These are phyloP conservation scores for Medicago arabica DNA, from an alignment of 306 rosid genomes.

Conservation along the genomic window DNA sequence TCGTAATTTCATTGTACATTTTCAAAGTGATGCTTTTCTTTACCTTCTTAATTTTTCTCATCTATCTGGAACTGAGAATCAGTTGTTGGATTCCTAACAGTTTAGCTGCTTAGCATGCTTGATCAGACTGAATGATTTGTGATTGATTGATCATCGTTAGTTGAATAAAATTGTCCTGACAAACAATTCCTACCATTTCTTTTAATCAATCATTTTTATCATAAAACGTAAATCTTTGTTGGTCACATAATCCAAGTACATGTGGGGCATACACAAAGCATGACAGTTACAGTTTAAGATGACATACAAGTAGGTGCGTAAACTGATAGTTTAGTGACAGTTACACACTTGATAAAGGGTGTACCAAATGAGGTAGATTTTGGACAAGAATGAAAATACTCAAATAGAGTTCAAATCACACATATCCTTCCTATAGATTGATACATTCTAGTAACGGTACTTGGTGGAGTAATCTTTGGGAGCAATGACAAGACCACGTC, in stretches of 20 bases:
- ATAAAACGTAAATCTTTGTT: no score
- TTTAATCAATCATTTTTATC: background rate
- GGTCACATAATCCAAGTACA: background rate
- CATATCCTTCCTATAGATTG: background rate
- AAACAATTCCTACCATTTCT: no score
- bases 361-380: background rate
- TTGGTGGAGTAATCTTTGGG: conserved; percentile 97
- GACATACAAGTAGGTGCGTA: background rate
- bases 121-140: no score
- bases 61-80: background rate
- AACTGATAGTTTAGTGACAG: background rate
- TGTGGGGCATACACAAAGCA: background rate
- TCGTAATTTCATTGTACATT: background rate
- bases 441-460: conserved; percentile 25
- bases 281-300: background rate
- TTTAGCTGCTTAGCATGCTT: no score
- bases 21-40: no score
- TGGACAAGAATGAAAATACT: background rate
- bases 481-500: conserved; percentile 91
- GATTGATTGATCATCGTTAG: no score
- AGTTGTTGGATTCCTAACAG: no score
- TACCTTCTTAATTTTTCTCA: no score
- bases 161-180: no score
- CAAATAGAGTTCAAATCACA: background rate
- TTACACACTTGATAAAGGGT: background rate